Evolutionary conservation across 176 grass and related monocot species (phyloP), one percentile per base, ranked within the genome.

Genomic region (Hsuehochloa calcarea): DNA sequence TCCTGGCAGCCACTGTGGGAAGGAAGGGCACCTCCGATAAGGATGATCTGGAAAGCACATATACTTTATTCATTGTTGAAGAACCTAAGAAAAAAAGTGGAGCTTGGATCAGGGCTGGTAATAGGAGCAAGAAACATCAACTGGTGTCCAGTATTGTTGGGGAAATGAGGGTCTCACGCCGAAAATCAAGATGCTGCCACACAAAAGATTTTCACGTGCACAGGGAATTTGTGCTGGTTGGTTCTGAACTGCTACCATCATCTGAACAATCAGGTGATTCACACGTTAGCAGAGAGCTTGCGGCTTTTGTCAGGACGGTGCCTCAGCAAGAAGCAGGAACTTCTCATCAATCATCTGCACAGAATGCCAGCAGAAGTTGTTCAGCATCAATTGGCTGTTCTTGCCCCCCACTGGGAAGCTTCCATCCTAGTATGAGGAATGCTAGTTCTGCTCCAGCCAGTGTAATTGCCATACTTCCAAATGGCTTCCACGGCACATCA

Each of bases 181-280:
- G 23, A 85, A 92, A 85, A 75, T 89, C 88, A 47, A 91, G 77
- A 71, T 91, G 87, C 75, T 34, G 35, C 62, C 82, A 88, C 63
- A 58, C 66, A 19, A 68, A 84, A 27, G 80, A 88, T 82, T 71
- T 60, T 78, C 78, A 88, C 76, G 40, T 73, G 19, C 75, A 76
- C 61, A 99, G 86, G 62, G 89, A 99, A 65, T 96, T 99, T 86
- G 82, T 99, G 81, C 86, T 99, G 86, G 72, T 94, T 83, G 91
- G 95, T 82, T 81, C 85, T 62, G 87, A 92, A 80, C 64, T 83
- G 20, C 16, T 91, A 75, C 77, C 80, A 39, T 58, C 77, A 56
- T 88, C 83, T 83, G 87, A 83, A 62, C 85, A 68, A 83, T 71
- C 81, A 73, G 77, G 58, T 72, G 65, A 78, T 89, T 84, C 79